Percentiles rank a stretch among this genome's conserved stretches.
phyloP scores from a whole-genome alignment of 805 yeast species.

The Clavispora santaluciae region DNA sequence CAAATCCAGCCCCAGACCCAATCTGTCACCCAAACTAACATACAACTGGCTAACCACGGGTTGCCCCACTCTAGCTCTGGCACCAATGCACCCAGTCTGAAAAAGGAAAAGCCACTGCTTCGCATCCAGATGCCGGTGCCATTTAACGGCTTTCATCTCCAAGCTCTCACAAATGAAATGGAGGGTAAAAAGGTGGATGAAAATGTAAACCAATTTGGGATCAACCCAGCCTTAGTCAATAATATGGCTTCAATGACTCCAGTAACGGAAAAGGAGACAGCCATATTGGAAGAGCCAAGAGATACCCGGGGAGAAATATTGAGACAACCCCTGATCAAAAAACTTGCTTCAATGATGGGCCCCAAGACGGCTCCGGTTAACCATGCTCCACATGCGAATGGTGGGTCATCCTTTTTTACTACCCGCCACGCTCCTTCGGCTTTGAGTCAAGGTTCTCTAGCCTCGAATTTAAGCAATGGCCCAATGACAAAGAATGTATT shows the following conservation, averaged over 20 bases:
- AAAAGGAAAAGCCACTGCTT: slow-evolving; percentile 49
- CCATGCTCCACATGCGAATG: neutral
- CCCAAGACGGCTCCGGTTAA: slow-evolving; percentile 2
- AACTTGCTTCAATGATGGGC: slow-evolving; percentile 1
- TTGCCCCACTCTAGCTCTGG: neutral
- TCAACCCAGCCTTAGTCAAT: slow-evolving; percentile 47
- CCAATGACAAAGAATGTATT: slow-evolving; percentile 12
- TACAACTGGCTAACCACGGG: no score
- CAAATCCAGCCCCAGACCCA: no score
- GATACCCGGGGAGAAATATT: neutral
- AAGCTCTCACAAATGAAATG: slow-evolving; percentile 33
- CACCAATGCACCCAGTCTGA: no score
- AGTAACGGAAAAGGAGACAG: slow-evolving; percentile 52
- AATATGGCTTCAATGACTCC: slow-evolving; percentile 74
- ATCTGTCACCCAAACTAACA: no score
- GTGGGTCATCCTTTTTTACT: neutral
- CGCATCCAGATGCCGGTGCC: slow-evolving; percentile 78
- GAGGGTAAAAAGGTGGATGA: slow-evolving; percentile 22
- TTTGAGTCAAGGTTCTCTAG: neutral
- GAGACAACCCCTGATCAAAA: slow-evolving; percentile 1
- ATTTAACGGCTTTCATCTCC: slow-evolving; percentile 30
- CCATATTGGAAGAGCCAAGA: slow-evolving; percentile 10
- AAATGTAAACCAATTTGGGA: slow-evolving; percentile 64
- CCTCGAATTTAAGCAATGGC: neutral
- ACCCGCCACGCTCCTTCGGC: neutral